Conservation (phyloP, 2,329 filamentous ascomycete genomes). For the Pleomassaria siparia region DNA sequence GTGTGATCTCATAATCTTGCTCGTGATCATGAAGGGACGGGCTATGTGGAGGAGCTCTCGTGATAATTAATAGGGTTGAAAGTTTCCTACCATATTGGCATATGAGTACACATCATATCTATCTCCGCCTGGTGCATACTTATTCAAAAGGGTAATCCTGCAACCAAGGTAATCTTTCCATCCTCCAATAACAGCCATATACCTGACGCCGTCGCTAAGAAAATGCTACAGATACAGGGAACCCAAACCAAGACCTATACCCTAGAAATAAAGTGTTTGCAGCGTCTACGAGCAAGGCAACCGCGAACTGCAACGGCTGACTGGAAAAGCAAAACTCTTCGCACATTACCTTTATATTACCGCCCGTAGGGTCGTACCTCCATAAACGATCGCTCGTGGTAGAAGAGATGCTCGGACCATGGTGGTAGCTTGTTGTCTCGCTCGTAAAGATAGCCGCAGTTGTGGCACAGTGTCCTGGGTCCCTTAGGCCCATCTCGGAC, state of each 20-base stretch:
- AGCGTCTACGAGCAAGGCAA: neutral
- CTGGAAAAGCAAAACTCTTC: neutral
- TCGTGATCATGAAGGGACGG: too few species aligned
- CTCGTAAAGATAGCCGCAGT: slow-evolving; percentile 88
- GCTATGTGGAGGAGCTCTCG: too few species aligned
- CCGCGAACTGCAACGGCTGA: neutral
- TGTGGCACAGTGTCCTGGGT: slow-evolving; percentile 83
- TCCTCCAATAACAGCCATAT: neutral
- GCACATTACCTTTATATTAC: neutral
- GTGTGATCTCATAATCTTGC: too few species aligned
- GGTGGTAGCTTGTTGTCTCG: slow-evolving; percentile 80
- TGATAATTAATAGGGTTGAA: too few species aligned
- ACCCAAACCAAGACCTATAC: neutral
- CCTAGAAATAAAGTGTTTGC: slow-evolving; percentile 1
- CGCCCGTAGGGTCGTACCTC: neutral
- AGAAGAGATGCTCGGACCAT: slow-evolving; percentile 72
- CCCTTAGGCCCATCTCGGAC: slow-evolving; percentile 88
- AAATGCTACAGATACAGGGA: slow-evolving; percentile 14
- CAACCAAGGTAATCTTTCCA: neutral
- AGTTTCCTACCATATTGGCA: too few species aligned
- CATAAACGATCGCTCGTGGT: slow-evolving; percentile 40
- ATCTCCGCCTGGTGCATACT: neutral
- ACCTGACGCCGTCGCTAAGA: slow-evolving; percentile 14
- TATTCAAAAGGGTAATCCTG: neutral
- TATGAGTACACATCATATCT: too few species aligned